These are phyloP conservation scores for Aschersonia sp. DNA, from an alignment of 2,329 filamentous ascomycete genomes.

Conservation along the genomic window DNA sequence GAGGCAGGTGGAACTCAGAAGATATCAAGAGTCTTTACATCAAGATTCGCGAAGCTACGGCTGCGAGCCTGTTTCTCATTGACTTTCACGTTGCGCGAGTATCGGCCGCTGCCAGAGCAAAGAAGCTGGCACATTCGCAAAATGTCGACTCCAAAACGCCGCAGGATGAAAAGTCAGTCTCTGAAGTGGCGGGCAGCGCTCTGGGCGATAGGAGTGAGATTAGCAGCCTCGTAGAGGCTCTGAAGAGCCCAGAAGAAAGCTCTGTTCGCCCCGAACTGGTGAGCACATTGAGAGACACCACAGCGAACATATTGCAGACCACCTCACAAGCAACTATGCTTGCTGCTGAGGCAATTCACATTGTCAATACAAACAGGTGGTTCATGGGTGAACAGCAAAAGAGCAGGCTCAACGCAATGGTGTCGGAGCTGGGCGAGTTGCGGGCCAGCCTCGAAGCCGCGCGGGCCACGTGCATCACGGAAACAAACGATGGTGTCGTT, in stretches of 20 bases:
- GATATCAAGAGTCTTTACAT: conserved; percentile 23
- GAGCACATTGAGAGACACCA: conserved; percentile 15
- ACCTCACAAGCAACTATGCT: conserved; percentile 12
- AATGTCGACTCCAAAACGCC: not conserved
- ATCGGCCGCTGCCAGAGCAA: conserved; percentile 8
- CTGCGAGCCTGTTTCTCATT: conserved; percentile 19
- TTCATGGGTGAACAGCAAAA: conserved; percentile 8
- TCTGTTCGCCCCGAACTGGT: conserved; percentile 16
- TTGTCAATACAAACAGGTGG: conserved; percentile 17
- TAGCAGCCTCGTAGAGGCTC: conserved; percentile 18
- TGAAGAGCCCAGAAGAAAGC: conserved; percentile 21
- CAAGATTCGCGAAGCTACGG: conserved; percentile 19
- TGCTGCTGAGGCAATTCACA: conserved; percentile 10
- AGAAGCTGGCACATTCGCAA: conserved; percentile 3
- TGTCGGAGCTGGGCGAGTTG: conserved; percentile 7
- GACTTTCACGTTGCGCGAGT: conserved; percentile 26
- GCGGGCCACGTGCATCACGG: conserved; percentile 10
- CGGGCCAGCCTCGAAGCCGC: conserved; percentile 13
- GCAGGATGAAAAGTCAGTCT: conserved; percentile 3
- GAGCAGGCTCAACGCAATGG: conserved; percentile 9
- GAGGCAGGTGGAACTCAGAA: conserved; percentile 27
- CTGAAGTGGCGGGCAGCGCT: conserved; percentile 11
- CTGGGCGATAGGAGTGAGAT: conserved; percentile 3
- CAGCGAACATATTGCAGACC: conserved; percentile 10
- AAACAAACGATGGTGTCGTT: conserved; percentile 25